A percentile compares a stretch with the other conserved stretches of the same genome.
Evolutionary conservation across 1,139 yeast species (phyloP).

Genomic region (Scheffersomyces titani): DNA sequence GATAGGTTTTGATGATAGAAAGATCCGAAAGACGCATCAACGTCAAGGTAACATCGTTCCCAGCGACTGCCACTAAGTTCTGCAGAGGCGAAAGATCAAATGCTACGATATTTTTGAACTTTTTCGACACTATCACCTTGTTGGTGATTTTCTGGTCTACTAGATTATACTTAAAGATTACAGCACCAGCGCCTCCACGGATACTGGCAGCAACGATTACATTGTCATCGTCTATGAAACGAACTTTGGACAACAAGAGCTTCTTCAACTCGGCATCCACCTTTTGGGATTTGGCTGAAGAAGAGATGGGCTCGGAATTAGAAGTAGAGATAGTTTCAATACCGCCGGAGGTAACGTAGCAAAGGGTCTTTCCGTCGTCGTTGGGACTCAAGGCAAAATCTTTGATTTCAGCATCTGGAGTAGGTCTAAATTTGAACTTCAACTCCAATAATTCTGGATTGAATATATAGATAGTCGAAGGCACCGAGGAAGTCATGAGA

Average conservation of each 20-base stretch:
- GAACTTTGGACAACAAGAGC: conserved; percentile 56
- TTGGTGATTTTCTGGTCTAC: conserved; percentile 43
- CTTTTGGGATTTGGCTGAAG: conserved; percentile 23
- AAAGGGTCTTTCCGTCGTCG: conserved; percentile 52
- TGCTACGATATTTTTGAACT: conserved; percentile 68
- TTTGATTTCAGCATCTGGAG: conserved; percentile 38
- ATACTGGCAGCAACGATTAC: conserved; percentile 59
- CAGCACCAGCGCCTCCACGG: conserved; percentile 42
- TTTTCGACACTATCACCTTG: conserved; percentile 48
- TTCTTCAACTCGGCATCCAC: conserved; percentile 29
- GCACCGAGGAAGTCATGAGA: conserved; percentile 61
- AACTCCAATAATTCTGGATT: conserved; percentile 56
- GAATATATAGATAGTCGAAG: conserved; percentile 59
- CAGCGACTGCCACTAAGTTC: conserved; percentile 67
- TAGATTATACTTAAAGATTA: conserved; percentile 42
- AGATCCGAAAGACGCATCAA: conserved; percentile 55
- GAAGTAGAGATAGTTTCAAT: conserved; percentile 55
- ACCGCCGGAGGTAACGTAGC: conserved; percentile 56
- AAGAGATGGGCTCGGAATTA: conserved; percentile 41
- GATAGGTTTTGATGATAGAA: conserved; percentile 48
- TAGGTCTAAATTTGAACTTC: conserved; percentile 34
- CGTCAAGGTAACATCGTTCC: conserved; percentile 71
- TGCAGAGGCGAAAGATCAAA: conserved; percentile 51
- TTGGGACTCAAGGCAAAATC: conserved; percentile 30
- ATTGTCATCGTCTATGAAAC: conserved; percentile 54